Evolutionary conservation across 2,329 filamentous ascomycete species (phyloP), one percentile per base, ranked within the genome.

Genomic region (Coniella vitis): DNA sequence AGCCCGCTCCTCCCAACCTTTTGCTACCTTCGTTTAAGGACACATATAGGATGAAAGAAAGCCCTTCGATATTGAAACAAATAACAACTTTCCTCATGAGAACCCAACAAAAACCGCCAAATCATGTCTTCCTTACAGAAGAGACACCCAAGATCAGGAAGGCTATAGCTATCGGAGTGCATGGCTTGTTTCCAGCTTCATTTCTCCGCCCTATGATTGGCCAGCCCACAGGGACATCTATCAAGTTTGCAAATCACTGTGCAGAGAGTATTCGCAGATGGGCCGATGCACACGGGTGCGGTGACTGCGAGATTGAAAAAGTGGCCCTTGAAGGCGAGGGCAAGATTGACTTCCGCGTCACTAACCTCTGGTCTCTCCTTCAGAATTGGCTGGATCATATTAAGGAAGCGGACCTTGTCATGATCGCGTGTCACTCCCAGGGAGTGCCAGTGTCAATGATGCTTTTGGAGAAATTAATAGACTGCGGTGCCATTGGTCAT

Each of bases 321-420:
- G 87, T 97, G 13, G 89, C 91, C 1, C 75, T 98, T 0, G 93
- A 98, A 68, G 91, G 91, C 19, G 93, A 98, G 67, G 93, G 93
- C 20, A 89, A 87, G 63, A 93, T 98, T 40, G 79, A 79, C 3
- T 90, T 97, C 54, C 79, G 93, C 7, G 89, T 97, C 1, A 87
- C 94, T 53, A 87, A 94, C 35, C 70, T 98, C 7, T 98, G 93
- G 93, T 95, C 91, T 65, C 74, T 97, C 9, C 74, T 98, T 48
- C 74, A 96, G 22, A 96, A 96, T 64, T 95, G 90, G 88, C 87
- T 96, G 55, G 89, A 95, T 34, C 84, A 91, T 55, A 86, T 98
- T 29, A 83, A 87, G 45, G 79, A 78, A 46, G 90, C 93, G 0
- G 93, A 98, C 65, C 84, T 97, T 53, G 84, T 98, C 37, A 67